phyloP scores from a whole-genome alignment of 495 filamentous ascomycete genomes.

The Trypethelium eluteriae region DNA sequence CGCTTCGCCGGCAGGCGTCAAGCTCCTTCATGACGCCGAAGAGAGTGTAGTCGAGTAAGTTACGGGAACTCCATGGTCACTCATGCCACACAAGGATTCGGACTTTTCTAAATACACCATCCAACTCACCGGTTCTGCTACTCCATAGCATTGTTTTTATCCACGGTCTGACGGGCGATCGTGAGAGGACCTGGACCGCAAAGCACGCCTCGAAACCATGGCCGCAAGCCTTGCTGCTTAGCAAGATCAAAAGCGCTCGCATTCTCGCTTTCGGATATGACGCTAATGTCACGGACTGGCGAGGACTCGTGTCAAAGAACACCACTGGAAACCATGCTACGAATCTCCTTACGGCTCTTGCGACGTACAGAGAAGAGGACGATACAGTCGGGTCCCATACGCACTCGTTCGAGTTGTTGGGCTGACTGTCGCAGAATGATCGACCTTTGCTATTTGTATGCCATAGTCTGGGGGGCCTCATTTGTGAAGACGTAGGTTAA shows the following conservation, averaged over 20 bases:
- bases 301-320: slow-evolving; percentile 2
- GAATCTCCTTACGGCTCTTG: slow-evolving; percentile 11
- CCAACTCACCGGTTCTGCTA: no score
- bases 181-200: slow-evolving; percentile 16
- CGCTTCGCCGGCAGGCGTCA: no score
- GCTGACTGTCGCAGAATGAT: not conserved
- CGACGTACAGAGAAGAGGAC: slow-evolving; percentile 11
- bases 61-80: no score
- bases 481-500: slow-evolving; percentile 18
- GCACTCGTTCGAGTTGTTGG: no score
- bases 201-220: not conserved
- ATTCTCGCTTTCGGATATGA: slow-evolving; percentile 23
- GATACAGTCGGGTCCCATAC: slow-evolving; percentile 5
- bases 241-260: slow-evolving; percentile 14
- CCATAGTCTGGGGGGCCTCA: slow-evolving; percentile 21
- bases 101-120: no score
- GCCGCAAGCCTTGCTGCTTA: slow-evolving; percentile 12
- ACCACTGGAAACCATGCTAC: slow-evolving; percentile 16
- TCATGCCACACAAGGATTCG: no score
- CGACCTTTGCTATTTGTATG: slow-evolving; percentile 19
- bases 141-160: slow-evolving; percentile 17
- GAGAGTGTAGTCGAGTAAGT: no score
- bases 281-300: slow-evolving; percentile 14
- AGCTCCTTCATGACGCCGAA: no score
- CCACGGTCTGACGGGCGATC: slow-evolving; percentile 20